Evolutionary conservation across 2,329 filamentous ascomycete species (phyloP).

Genomic region (Cladobotryum protrusum): DNA sequence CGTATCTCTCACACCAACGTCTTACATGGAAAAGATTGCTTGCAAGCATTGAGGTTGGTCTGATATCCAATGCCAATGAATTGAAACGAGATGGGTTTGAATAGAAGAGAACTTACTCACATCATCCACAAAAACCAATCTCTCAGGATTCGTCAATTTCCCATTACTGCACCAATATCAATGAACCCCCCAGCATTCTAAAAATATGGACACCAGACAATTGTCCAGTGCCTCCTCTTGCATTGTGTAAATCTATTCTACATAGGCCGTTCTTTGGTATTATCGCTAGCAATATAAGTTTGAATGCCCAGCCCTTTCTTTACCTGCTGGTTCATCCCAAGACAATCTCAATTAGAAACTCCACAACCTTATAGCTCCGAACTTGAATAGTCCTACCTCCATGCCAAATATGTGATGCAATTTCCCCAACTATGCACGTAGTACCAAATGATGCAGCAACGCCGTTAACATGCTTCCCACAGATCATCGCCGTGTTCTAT

Average conservation of each 20-base stretch:
- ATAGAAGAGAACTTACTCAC: too few relatives aligned
- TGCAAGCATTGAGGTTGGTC: too few relatives aligned
- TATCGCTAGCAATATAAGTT: constrained; percentile 14
- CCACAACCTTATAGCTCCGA: constrained; percentile 19
- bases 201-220: too few relatives aligned
- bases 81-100: too few relatives aligned
- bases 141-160: too few relatives aligned
- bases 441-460: constrained; percentile 28
- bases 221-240: neutral
- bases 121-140: too few relatives aligned
- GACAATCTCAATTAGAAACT: constrained; percentile 15
- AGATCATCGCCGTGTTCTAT: constrained; percentile 25
- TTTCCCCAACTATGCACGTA: constrained; percentile 20
- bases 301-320: neutral
- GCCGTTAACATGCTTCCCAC: constrained; percentile 31
- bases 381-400: constrained; percentile 9
- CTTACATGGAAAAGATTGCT: too few relatives aligned
- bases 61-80: too few relatives aligned
- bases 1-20: too few relatives aligned
- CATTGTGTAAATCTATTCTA: constrained; percentile 8
- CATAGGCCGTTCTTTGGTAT: constrained; percentile 13
- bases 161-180: too few relatives aligned
- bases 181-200: too few relatives aligned
- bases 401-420: constrained; percentile 22
- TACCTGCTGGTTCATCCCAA: constrained; percentile 11